A percentile compares a stretch with the other conserved stretches of the same genome.
phyloP scores from a whole-genome alignment of 345 rosid species.

The Dipteronia sinensis region DNA sequence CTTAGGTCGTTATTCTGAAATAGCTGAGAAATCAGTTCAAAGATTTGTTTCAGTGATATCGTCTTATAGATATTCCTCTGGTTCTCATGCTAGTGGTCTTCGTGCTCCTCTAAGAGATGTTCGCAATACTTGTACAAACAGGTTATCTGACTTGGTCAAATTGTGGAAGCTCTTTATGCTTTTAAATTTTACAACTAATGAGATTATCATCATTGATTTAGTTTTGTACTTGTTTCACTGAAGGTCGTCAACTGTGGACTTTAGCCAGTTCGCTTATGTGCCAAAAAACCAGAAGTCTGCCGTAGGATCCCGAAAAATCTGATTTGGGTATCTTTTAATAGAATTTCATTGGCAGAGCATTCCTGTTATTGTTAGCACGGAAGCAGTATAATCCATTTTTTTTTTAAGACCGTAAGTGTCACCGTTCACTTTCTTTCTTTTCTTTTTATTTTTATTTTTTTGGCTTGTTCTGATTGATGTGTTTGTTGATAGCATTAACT shows the following conservation, averaged over 20 bases:
- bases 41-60: slow-evolving; percentile 72
- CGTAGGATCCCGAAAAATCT: slow-evolving; percentile 32
- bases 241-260: slow-evolving; percentile 55
- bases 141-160: slow-evolving; percentile 40
- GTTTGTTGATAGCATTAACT: background rate
- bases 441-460: background rate
- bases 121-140: slow-evolving; percentile 41
- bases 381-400: slow-evolving; percentile 1
- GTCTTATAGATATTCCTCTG: slow-evolving; percentile 61
- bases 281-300: slow-evolving; percentile 38
- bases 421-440: background rate
- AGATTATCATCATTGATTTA: slow-evolving; percentile 11
- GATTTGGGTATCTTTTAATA: slow-evolving; percentile 27
- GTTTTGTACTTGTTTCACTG: slow-evolving; percentile 15
- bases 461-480: background rate
- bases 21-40: slow-evolving; percentile 89
- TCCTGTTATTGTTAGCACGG: slow-evolving; percentile 10
- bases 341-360: slow-evolving; percentile 5
- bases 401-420: slow-evolving; percentile 1
- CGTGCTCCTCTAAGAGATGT: slow-evolving; percentile 84
- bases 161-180: background rate
- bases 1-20: slow-evolving; percentile 57
- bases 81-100: slow-evolving; percentile 95
- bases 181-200: background rate
- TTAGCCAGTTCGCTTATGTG: slow-evolving; percentile 65